Evolutionary conservation across 148 eudicot species (phyloP), one percentile per base, ranked within the genome.

Genomic region (Tetragonia tetragonoides): DNA sequence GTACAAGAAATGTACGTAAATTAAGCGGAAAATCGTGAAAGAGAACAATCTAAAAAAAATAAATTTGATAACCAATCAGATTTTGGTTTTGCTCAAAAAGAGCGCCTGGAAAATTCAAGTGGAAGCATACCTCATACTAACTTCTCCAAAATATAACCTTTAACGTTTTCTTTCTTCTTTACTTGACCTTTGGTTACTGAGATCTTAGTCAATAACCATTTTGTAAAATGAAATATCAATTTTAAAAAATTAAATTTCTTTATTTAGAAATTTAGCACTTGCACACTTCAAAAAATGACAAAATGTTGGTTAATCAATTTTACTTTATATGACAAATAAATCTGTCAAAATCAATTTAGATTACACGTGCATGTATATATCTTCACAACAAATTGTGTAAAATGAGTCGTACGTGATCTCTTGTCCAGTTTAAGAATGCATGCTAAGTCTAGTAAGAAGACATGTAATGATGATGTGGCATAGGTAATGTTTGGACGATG

Each of bases 11-110:
- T 8, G 5, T 10, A 54, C 4, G 59, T 10, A 54, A 54, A 54
- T 54, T 10, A 28, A 28, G 34, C 59, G 12, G 12, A 7, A 49
- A 49, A 54, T 54, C 15, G 15, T 20, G n/a, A 7, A 7, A 7
- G 5, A 5, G 4, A 60, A 60, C 3, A 60, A 60, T 16, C n/a
- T 60, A 60, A 20, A 60, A 60, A 1, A 54, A 54, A 14, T 38
- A 39, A 40, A 24, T 18, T 23, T 62, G 39, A n/a, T 21, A n/a
- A n/a, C n/a, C n/a, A 40, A 63, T 3, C 40, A n/a, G 37, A 2
- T 12, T 74, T 60, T 42, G 40, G 66, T 44, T 54, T 28, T 38
- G 49, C 49, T 74, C 39, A 74, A 41, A 60, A 63, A 61, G 56
- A 61, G 37, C 34, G 62, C 4, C 7, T 18, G 38, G 61, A 71